A percentile compares a stretch with the other conserved stretches of the same genome.
These are phyloP conservation scores for Backusella morwellensis DNA, from an alignment of 192 early-diverging fungal genomes.

Conservation along the genomic window DNA sequence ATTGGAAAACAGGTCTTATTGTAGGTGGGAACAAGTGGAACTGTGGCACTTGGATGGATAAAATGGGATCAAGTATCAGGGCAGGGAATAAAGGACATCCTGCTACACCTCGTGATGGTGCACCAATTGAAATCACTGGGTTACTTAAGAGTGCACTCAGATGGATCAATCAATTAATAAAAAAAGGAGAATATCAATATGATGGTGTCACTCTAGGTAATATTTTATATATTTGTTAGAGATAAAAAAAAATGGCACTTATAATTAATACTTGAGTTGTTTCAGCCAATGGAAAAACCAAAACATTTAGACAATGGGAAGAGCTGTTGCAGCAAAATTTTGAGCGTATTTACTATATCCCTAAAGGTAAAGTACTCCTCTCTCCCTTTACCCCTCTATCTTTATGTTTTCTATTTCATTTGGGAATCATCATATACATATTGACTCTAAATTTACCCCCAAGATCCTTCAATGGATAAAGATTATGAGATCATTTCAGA, in stretches of 20 bases:
- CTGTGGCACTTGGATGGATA: conserved; percentile 99
- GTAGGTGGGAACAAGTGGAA: conserved; percentile 88
- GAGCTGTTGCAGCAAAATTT: conserved; percentile 75
- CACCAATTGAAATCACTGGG: conserved; percentile 89
- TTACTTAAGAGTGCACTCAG: conserved; percentile 80
- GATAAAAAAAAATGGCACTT: not conserved
- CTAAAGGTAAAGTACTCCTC: conserved; percentile 46
- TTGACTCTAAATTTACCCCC: not conserved
- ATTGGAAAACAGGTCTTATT: conserved; percentile 81
- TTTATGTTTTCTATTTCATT: not conserved
- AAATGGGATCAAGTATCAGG: conserved; percentile 91
- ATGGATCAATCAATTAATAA: conserved; percentile 67
- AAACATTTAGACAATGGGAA: conserved; percentile 78
- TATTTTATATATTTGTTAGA: not conserved
- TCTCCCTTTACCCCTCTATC: not conserved
- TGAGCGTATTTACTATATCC: conserved; percentile 89
- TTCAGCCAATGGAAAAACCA: conserved; percentile 28
- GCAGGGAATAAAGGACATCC: conserved; percentile 91
- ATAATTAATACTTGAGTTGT: not conserved
- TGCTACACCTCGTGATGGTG: conserved; percentile 92
- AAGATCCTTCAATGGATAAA: conserved; percentile 60
- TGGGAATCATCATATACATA: not conserved
- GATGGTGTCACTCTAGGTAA: conserved; percentile 34
- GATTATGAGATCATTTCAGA: conserved; percentile 56
- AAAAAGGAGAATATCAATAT: conserved; percentile 39